These are phyloP conservation scores for Kwoniella sp. DNA, from an alignment of 768 basidiomycete genomes.

Conservation along the genomic window DNA sequence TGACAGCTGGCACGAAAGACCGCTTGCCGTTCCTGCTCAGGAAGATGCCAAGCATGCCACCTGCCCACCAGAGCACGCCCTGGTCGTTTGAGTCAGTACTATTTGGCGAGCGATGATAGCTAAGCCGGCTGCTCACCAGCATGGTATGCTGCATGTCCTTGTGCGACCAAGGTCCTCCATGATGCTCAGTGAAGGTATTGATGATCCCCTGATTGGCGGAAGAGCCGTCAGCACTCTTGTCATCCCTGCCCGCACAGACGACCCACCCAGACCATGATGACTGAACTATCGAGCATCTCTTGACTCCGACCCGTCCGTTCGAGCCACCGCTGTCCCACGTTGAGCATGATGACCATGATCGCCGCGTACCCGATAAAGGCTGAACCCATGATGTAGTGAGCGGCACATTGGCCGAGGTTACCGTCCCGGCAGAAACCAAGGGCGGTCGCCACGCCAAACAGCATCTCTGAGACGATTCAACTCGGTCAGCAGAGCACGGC, in stretches of 20 bases:
- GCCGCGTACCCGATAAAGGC: conserved; percentile 83
- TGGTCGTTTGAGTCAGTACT: conserved; percentile 34
- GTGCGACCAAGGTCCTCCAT: conserved; percentile 71
- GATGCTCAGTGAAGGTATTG: conserved; percentile 91
- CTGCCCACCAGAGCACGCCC: conserved; percentile 69
- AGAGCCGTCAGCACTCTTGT: conserved; percentile 2
- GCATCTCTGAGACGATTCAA: conserved; percentile 55
- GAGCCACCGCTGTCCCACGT: conserved; percentile 71
- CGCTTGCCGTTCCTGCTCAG: conserved; percentile 52
- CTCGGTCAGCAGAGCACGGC: not conserved
- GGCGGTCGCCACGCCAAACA: conserved; percentile 72
- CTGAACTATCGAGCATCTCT: conserved; percentile 51
- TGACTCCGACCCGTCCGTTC: conserved; percentile 41
- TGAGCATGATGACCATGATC: conserved; percentile 71
- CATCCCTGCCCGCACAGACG: no score
- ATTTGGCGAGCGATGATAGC: not conserved
- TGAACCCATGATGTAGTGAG: conserved; percentile 57
- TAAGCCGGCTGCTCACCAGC: conserved; percentile 18
- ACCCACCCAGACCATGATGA: conserved; percentile 50
- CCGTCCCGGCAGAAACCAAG: conserved; percentile 73
- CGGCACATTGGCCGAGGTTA: conserved; percentile 72
- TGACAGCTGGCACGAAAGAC: conserved; percentile 66
- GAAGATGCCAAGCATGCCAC: conserved; percentile 81
- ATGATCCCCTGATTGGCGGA: conserved; percentile 55
- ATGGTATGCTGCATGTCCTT: conserved; percentile 91